Evolutionary conservation across 129 eudicot genomes (phyloP), one percentile per base, ranked within the genome.

Genomic region (Oenanthe sinensis): DNA sequence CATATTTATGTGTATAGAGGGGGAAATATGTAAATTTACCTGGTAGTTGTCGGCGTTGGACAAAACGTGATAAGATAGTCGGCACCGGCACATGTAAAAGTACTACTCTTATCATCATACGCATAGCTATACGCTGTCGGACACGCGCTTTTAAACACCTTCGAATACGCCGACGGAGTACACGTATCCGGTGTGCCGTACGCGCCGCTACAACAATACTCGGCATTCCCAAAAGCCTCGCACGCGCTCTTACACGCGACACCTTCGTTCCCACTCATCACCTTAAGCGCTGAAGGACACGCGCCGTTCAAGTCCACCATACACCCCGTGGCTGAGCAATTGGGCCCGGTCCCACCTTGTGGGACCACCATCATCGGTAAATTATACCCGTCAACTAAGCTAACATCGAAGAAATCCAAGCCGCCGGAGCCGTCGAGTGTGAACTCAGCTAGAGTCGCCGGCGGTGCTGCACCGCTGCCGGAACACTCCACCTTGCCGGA

Each of bases 201-300:
- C 84, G 90, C 96, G 77, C 98, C 98, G 42, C 91, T 88, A 63
- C 98, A 95, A 54, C 98, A 95, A 75, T 95, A 91, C 87, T 95
- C 71, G 2, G 83, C 79, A 4, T 80, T 48, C 36, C 88, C 84
- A 79, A 95, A 90, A 28, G 96, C 96, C 77, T 87, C 93, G 77
- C 98, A 95, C 90, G 98, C 98, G 91, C 98, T 94, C 71, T 86
- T 94, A 75, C 98, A 94, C 85, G 97, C 98, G 4, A 89, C 96
- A 8, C 90, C 86, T 0, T 85, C 92, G 3, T 80, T 86, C 2
- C 33, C 10, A 55, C 84, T 82, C 82, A 74, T 84, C 86, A 95
- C 98, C 84, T 77, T 86, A 79, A 95, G 82, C 84, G 86, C 89
- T 49, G 87, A 71, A 49, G 98, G 98, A 72, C 98, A 95, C 69